Conservation (phyloP, 495 filamentous ascomycete species). For the Emericellopsis terricola region DNA sequence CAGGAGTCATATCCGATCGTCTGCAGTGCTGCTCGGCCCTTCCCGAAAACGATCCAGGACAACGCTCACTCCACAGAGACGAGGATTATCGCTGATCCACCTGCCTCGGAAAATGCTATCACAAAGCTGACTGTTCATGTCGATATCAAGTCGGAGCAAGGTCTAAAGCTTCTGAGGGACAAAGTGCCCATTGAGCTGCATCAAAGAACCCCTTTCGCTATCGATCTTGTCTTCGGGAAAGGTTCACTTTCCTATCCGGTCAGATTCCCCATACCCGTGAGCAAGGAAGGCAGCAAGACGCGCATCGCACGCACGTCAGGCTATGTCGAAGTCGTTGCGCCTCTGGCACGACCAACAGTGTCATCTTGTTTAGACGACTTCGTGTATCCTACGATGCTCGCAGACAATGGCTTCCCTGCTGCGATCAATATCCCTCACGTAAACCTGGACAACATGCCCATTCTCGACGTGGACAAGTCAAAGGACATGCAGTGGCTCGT, state of each 20-base stretch:
- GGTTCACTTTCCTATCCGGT: conserved; percentile 8
- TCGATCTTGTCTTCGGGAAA: conserved; percentile 14
- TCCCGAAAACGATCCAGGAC: not conserved
- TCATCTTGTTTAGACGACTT: conserved; percentile 9
- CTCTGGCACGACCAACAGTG: conserved; percentile 9
- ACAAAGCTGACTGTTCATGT: conserved; percentile 10
- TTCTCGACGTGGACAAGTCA: conserved; percentile 13
- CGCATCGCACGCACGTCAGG: conserved; percentile 25
- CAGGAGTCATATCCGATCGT: conserved; percentile 7
- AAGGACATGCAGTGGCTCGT: conserved; percentile 15
- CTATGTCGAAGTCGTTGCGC: conserved; percentile 26
- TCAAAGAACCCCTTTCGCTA: conserved; percentile 13
- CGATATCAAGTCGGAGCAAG: conserved; percentile 10
- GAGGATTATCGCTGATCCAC: conserved; percentile 2
- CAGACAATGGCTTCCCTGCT: conserved; percentile 7
- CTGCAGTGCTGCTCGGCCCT: conserved; percentile 1
- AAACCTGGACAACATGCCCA: conserved; percentile 23
- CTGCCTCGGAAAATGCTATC: conserved; percentile 2
- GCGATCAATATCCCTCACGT: conserved; percentile 21
- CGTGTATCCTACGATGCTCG: conserved; percentile 12
- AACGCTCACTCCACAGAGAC: not conserved
- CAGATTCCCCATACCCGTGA: conserved; percentile 23
- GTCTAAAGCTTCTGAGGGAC: conserved; percentile 10
- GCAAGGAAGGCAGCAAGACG: conserved; percentile 12
- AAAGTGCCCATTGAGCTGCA: conserved; percentile 12